phyloP scores from a whole-genome alignment of 768 basidiomycete species.

The Boletus rubropictus region DNA sequence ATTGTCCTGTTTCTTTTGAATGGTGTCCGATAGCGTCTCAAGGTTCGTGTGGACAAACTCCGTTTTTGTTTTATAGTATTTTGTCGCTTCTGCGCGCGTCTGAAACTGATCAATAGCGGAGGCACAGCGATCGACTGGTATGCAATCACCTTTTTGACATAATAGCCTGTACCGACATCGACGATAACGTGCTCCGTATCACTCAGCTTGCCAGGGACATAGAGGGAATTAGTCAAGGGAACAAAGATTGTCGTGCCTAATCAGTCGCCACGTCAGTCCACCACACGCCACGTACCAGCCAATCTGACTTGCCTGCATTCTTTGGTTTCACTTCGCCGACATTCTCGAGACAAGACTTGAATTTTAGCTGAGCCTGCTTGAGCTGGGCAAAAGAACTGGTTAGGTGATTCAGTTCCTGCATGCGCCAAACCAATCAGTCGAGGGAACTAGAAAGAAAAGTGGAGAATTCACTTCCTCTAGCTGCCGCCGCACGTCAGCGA shows the following conservation, averaged over 20 bases:
- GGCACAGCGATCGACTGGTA: constrained; percentile 9
- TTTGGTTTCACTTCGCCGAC: constrained; percentile 66
- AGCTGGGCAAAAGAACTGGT: constrained; percentile 90
- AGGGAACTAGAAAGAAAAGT: neutral
- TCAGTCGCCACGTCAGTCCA: neutral
- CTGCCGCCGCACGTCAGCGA: constrained; percentile 85
- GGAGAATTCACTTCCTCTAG: constrained; percentile 72
- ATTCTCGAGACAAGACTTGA: constrained; percentile 80
- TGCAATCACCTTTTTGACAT: constrained; percentile 75
- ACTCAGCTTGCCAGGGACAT: constrained; percentile 85
- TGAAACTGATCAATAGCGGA: constrained; percentile 29
- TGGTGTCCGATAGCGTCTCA: constrained; percentile 81
- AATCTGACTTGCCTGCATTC: constrained; percentile 47
- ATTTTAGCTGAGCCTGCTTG: constrained; percentile 89
- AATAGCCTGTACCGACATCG: constrained; percentile 96
- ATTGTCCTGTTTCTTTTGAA: constrained; percentile 88
- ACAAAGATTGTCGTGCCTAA: constrained; percentile 85
- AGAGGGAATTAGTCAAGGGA: constrained; percentile 90
- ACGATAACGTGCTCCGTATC: constrained; percentile 86
- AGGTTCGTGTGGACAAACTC: constrained; percentile 79
- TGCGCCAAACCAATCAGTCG: neutral
- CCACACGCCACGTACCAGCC: neutral
- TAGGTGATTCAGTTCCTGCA: constrained; percentile 85
- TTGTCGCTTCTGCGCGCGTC: constrained; percentile 75
- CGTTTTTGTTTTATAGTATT: constrained; percentile 77